Base-by-base conservation (phyloP, 345 rosid species). In the Heritiera littoralis region DNA sequence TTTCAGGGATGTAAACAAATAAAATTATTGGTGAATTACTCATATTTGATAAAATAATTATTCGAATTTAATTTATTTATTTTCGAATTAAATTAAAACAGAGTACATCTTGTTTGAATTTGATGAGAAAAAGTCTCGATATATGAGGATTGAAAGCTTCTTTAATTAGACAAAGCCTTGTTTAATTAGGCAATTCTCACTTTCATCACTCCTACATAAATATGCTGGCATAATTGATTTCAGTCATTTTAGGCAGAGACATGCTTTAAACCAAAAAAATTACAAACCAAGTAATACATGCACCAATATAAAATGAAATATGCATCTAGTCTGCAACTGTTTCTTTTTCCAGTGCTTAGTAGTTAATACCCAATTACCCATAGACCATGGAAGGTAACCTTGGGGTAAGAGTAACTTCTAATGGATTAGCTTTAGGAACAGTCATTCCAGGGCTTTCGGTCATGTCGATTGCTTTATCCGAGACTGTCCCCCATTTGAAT, bases 341-440 rank as follows among this genome's bases (percentile, higher is more conserved):
- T 46, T 46, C 12, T 46, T 46, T 46, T 46, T 46, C 51, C 51
- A 1, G 12, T 46, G 51, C 11, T 46, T 9, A 46, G 9, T 46
- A 1, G 51, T 46, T 46, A 46, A 46, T 55, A 13, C 20, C 69
- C 69, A 40, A 9, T 48, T 48, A 48, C 11, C 6, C 78, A 30
- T 81, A 82, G 48, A 74, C 77, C 8, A 23, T 41, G 38, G 38
- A 3, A 35, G 38, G 45, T 23, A 86, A 82, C 72, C 90, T 86
- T 14, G 92, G 90, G 14, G 81, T 77, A 51, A 89, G 77, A 3
- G 83, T 41, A 63, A 85, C 87, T 65, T 83, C 86, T 7, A 89
- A 81, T 17, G 90, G 88, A 3, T 87, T 86, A 66, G 88, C 90
- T 78, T 77, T 87, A 5, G 90, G 89, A 45, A 81, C 72, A 59